These are phyloP conservation scores for Colletotrichum salicis DNA, from an alignment of 2,329 filamentous ascomycete species.

Conservation along the genomic window DNA sequence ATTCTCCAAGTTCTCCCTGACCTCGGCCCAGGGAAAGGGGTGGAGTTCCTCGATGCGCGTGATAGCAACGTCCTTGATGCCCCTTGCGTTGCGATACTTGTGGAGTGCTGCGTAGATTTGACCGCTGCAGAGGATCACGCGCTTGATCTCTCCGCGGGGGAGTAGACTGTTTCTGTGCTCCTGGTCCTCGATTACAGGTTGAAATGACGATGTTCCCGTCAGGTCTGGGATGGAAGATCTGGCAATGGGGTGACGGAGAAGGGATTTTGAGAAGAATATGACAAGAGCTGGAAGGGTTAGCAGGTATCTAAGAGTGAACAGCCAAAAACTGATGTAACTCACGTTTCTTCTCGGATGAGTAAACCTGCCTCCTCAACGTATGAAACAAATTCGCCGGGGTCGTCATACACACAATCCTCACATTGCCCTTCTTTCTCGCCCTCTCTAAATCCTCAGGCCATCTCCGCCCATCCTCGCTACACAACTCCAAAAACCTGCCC, in stretches of 20 bases:
- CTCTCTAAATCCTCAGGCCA: constrained; percentile 86
- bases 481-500: constrained; percentile 95
- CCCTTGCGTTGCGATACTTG: constrained; percentile 51
- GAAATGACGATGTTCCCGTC: constrained; percentile 88
- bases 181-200: constrained; percentile 94
- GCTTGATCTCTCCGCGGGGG: constrained; percentile 84
- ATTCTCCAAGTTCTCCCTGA: constrained; percentile 37
- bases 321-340: constrained; percentile 54
- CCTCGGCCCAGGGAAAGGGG: constrained; percentile 41
- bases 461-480: constrained; percentile 93
- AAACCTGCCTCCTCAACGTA: constrained; percentile 94
- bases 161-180: constrained; percentile 80
- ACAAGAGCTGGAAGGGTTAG: constrained; percentile 73
- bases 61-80: constrained; percentile 35
- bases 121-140: constrained; percentile 92
- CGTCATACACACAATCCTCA: constrained; percentile 98
- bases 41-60: constrained; percentile 41
- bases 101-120: constrained; percentile 93
- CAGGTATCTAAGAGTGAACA: constrained; percentile 34
- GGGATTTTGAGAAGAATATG: constrained; percentile 97
- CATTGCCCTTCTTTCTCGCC: constrained; percentile 99
- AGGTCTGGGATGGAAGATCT: constrained; percentile 92
- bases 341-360: constrained; percentile 99
- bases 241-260: constrained; percentile 91
- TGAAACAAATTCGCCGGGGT: constrained; percentile 96